A percentile compares a stretch with the other conserved stretches of the same genome.
phyloP scores from a whole-genome alignment of 768 basidiomycete species.

The Cyclocybe cylindracea region DNA sequence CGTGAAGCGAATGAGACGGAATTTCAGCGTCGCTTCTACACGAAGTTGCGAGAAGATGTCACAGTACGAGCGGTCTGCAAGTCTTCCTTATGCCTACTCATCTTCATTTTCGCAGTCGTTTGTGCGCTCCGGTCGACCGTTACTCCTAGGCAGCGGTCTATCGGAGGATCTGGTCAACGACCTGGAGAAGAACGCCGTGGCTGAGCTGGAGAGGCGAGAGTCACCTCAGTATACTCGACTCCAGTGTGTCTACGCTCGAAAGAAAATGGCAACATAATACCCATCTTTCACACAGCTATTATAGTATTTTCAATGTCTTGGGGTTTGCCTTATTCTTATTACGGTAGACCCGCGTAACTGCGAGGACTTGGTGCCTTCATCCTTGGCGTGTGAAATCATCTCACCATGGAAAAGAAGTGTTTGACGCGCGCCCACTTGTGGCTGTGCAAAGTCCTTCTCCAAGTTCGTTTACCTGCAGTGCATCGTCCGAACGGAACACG shows the following conservation, averaged over 20 bases:
- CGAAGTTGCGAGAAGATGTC: slow-evolving; percentile 59
- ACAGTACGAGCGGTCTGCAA: slow-evolving; percentile 34
- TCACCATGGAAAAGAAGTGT: too few species aligned
- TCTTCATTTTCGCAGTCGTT: slow-evolving; percentile 47
- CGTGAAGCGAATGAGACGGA: slow-evolving; percentile 44
- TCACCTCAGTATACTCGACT: slow-evolving; percentile 53
- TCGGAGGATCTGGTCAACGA: slow-evolving; percentile 52
- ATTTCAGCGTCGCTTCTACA: slow-evolving; percentile 36
- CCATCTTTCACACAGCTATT: neutral
- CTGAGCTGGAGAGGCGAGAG: slow-evolving; percentile 51
- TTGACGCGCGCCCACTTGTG: neutral
- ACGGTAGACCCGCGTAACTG: too few species aligned
- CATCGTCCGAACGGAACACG: neutral
- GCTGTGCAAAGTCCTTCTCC: neutral
- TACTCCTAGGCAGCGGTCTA: slow-evolving; percentile 66
- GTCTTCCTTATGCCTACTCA: neutral
- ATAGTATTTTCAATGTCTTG: too few species aligned
- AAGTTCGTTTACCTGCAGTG: too few species aligned
- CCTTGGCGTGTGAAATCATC: too few species aligned
- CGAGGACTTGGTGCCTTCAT: too few species aligned
- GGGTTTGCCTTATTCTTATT: too few species aligned
- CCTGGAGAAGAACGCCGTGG: slow-evolving; percentile 50
- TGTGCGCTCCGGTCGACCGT: slow-evolving; percentile 62
- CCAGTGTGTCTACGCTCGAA: slow-evolving; percentile 63
- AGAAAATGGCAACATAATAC: slow-evolving; percentile 24